Evolutionary conservation across 495 filamentous ascomycete genomes (phyloP), one percentile per base, ranked within the genome.

Genomic region (Aspergillus coremiiformis): DNA sequence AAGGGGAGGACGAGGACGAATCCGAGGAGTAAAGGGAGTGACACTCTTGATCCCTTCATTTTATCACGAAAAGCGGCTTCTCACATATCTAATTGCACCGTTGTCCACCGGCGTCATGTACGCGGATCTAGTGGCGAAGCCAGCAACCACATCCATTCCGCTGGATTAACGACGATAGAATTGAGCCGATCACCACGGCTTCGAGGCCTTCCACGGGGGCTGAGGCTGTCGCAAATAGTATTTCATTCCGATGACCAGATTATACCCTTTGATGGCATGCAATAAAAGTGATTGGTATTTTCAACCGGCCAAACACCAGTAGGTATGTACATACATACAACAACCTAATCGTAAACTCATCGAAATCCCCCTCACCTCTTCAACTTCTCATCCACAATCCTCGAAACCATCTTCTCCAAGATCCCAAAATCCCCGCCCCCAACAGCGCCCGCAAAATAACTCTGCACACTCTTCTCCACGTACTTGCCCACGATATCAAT

Each of bases 401-500:
- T 78, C 61, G 77, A 72, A 12, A 97, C 86, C 77, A 97, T 84
- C 70, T 85, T 88, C 74, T 96, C 85, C 67, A 97, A 62, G 44
- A 93, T 72, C 0, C 80, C 78, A 55, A 82, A 77, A 23, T 80
- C 75, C 17, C 77, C 79, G 23, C 76, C 66, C 6, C 62, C 59
- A 17, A 63, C 66, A 5, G 32, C 32, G 11, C 74, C 77, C 44
- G 76, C 77, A 62, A 83, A 79, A 58, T 81, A 82, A 12, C 67
- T 79, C 54, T 74, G 65, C 1, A 82, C 83, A 52, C 87, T 90
- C 82, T 96, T 99, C 82, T 96, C 94, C 17, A 96, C 91, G 66
- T 97, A 96, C 78, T 99, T 99, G 4, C 92, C 94, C 57, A 96
- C 84, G 77, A 96, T 90, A 68, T 99, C 94, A 46, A 97, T 95